Conservation (phyloP, 129 eudicot species). For the Chrysanthemum makinoi region DNA sequence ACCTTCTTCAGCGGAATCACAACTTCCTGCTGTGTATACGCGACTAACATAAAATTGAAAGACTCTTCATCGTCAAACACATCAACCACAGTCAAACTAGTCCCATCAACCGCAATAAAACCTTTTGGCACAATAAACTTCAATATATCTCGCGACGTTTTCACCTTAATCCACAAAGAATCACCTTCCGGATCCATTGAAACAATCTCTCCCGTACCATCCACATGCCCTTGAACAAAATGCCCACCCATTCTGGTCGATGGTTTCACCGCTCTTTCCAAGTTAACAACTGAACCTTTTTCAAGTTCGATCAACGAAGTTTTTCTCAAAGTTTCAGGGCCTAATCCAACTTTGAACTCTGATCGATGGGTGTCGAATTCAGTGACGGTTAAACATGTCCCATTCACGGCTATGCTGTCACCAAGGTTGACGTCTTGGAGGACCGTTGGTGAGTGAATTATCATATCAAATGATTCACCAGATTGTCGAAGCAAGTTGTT, state of each 20-base stretch:
- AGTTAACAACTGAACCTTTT: conserved; percentile 62
- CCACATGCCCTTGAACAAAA: conserved; percentile 97
- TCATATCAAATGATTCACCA: conserved; percentile 58
- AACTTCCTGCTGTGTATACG: conserved; percentile 83
- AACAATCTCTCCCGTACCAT: conserved; percentile 87
- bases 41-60: conserved; percentile 88
- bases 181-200: conserved; percentile 58
- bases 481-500: conserved; percentile 45
- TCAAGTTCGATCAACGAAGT: conserved; percentile 61
- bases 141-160: conserved; percentile 59
- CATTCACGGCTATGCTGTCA: conserved; percentile 88
- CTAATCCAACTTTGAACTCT: conserved; percentile 66
- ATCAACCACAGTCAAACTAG: conserved; percentile 88
- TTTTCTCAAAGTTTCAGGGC: conserved; percentile 75
- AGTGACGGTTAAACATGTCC: conserved; percentile 84
- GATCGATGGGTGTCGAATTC: conserved; percentile 42
- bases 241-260: conserved; percentile 92
- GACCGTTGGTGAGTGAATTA: conserved; percentile 49
- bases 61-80: conserved; percentile 80
- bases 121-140: conserved; percentile 90
- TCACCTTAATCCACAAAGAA: conserved; percentile 92
- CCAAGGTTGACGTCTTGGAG: conserved; percentile 72
- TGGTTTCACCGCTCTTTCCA: conserved; percentile 81
- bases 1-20: conserved; percentile 81
- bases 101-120: conserved; percentile 85